Conservation (phyloP, 2,329 filamentous ascomycete species). For the Fusarium decemcellulare region DNA sequence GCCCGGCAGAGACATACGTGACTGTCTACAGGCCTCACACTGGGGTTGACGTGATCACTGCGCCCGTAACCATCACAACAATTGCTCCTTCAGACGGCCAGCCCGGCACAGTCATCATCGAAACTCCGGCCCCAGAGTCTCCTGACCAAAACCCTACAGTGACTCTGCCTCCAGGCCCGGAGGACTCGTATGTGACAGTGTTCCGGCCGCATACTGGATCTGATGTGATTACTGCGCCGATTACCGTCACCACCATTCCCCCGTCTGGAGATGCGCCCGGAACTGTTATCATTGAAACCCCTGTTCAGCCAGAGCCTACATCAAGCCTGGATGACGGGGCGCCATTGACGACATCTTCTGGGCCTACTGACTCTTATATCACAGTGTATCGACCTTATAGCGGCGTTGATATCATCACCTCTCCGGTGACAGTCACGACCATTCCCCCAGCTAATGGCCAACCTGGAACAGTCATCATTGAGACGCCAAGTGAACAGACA, state of each 20-base stretch:
- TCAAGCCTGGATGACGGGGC: no score
- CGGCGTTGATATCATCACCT: conserved; percentile 23
- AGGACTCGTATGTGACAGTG: conserved; percentile 26
- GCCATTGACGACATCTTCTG: conserved; percentile 25
- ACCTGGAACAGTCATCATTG: conserved; percentile 35
- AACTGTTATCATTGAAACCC: conserved; percentile 18
- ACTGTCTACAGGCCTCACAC: conserved; percentile 31
- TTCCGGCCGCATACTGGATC: neutral
- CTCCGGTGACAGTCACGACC: conserved; percentile 26
- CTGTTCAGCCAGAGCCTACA: neutral
- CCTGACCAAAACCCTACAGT: conserved; percentile 22
- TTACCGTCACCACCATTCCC: conserved; percentile 6
- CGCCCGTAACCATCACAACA: conserved; percentile 22
- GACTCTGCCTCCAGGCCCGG: conserved; percentile 24
- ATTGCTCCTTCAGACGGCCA: conserved; percentile 18
- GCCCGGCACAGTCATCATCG: conserved; percentile 32
- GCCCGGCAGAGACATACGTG: conserved; percentile 12
- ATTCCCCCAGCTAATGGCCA: conserved; percentile 23
- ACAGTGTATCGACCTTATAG: conserved; percentile 29
- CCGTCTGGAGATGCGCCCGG: conserved; percentile 1
- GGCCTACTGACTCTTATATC: conserved; percentile 23
- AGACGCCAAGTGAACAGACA: conserved; percentile 14
- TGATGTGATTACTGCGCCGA: neutral
- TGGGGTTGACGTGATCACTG: conserved; percentile 21
- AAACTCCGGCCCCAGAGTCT: conserved; percentile 21